Conservation (phyloP, 768 basidiomycete species). For the Boletus reticuloceps region DNA sequence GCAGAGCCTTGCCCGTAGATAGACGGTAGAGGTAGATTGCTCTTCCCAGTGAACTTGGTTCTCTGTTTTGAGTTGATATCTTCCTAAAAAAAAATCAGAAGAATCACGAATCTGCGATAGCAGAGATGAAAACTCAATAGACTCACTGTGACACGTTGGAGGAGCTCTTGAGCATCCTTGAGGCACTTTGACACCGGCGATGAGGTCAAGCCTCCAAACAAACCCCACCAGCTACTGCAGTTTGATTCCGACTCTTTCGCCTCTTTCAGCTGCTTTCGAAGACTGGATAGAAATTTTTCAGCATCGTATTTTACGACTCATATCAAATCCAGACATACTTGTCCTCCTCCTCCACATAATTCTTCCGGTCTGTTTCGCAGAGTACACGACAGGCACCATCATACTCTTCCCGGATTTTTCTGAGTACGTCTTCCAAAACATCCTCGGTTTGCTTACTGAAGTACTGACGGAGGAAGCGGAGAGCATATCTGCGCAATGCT, state of each 20-base stretch:
- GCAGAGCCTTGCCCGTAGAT: background rate
- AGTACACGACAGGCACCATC: background rate
- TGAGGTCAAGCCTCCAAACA: conserved; percentile 6
- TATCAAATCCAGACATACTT: background rate
- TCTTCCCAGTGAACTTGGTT: background rate
- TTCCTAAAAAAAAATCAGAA: background rate
- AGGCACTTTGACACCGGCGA: background rate
- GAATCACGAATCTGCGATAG: background rate
- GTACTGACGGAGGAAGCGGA: background rate
- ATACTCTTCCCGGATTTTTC: background rate
- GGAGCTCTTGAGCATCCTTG: conserved; percentile 3
- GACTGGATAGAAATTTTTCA: conserved; percentile 1
- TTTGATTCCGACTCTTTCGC: background rate
- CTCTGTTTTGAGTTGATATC: conserved; percentile 1
- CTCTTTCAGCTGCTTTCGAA: conserved; percentile 2
- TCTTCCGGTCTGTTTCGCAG: background rate
- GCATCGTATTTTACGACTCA: background rate
- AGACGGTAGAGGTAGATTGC: background rate
- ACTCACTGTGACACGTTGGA: conserved; percentile 3
- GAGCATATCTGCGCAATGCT: conserved; percentile 2
- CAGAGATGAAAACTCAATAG: background rate
- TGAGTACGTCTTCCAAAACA: background rate
- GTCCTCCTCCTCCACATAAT: conserved; percentile 1
- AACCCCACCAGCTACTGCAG: background rate
- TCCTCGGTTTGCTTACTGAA: background rate